Evolutionary conservation across 192 early-diverging fungal species (phyloP).

Genomic region (Backusella australiensis): DNA sequence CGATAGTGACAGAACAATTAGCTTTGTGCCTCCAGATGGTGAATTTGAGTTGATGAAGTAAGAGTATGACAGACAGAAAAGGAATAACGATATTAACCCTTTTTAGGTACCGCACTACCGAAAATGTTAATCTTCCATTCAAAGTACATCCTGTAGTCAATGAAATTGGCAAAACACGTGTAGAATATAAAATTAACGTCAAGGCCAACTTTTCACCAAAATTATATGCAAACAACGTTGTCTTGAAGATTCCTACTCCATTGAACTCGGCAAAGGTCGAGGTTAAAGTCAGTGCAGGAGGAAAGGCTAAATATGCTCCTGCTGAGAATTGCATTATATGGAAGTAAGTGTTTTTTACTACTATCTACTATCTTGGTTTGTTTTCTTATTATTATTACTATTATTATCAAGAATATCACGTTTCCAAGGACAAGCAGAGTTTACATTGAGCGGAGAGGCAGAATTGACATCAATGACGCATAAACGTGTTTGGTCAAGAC

Average conservation of each 20-base stretch:
- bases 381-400: neutral
- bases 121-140: conserved; percentile 95
- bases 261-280: conserved; percentile 83
- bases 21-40: conserved; percentile 96
- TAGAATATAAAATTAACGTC: conserved; percentile 90
- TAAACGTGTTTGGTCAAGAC: conserved; percentile 89
- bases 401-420: conserved; percentile 66
- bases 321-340: conserved; percentile 93
- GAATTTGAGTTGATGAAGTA: conserved; percentile 95
- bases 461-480: conserved; percentile 79
- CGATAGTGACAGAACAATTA: conserved; percentile 91
- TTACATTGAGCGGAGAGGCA: conserved; percentile 77
- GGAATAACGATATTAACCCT: neutral
- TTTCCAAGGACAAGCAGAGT: conserved; percentile 91
- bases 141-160: conserved; percentile 90
- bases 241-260: conserved; percentile 87
- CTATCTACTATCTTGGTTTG: neutral
- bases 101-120: conserved; percentile 84
- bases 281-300: conserved; percentile 68
- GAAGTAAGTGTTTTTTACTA: conserved; percentile 64
- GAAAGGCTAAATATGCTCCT: conserved; percentile 95
- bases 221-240: conserved; percentile 86
- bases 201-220: conserved; percentile 89
- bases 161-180: conserved; percentile 73
- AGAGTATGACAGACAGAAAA: neutral